Conservation (phyloP, 2,329 filamentous ascomycete genomes). For the Aspergillus bombycis region DNA sequence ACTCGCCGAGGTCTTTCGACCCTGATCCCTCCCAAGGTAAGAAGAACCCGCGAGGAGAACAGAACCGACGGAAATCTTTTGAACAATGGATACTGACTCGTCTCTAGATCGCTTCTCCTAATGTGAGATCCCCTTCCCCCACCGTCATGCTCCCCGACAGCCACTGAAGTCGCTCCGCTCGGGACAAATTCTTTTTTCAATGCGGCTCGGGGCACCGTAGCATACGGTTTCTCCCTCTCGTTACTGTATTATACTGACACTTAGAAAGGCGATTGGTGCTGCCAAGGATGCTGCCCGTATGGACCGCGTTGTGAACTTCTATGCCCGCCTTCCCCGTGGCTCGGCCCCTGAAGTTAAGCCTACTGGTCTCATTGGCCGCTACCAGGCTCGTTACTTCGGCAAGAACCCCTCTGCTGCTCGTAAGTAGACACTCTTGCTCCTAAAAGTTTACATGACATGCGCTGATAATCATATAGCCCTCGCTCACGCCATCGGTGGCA, state of each 20-base stretch:
- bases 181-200: conserved; percentile 26
- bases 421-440: conserved; percentile 57
- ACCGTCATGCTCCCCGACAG: conserved; percentile 15
- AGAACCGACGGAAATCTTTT: conserved; percentile 12
- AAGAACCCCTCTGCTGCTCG: conserved; percentile 87
- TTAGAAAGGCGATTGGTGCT: conserved; percentile 80
- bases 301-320: conserved; percentile 97
- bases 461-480: conserved; percentile 64
- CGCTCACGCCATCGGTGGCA: conserved; percentile 77
- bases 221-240: conserved; percentile 11
- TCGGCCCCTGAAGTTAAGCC: conserved; percentile 80
- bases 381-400: conserved; percentile 87
- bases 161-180: conserved; percentile 18
- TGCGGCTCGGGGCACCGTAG: conserved; percentile 16
- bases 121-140: conserved; percentile 35
- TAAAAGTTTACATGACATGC: neutral
- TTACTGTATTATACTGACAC: conserved; percentile 37
- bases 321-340: conserved; percentile 96
- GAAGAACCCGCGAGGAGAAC: conserved; percentile 35
- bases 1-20: conserved; percentile 91
- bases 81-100: conserved; percentile 43
- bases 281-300: conserved; percentile 96
- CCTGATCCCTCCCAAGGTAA: conserved; percentile 98
- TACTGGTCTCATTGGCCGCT: conserved; percentile 81
- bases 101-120: conserved; percentile 42